Evolutionary conservation across 75 land plant genomes (phyloP).

Genomic region (Picea glauca): DNA sequence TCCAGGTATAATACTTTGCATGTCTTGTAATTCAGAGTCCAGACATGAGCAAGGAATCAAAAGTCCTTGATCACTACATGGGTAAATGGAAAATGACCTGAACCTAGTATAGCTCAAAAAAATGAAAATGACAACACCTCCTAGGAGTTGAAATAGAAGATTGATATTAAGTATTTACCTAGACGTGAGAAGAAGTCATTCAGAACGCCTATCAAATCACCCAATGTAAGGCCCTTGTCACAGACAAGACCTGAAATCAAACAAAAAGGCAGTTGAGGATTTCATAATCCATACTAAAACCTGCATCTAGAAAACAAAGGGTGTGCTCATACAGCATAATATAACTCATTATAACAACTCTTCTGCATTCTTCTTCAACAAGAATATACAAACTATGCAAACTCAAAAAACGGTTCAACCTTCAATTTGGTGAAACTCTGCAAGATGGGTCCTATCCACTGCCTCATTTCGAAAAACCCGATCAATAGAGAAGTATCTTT

Average conservation of each 20-base stretch:
- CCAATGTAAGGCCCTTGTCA: slow-evolving; percentile 91
- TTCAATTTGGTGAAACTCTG: slow-evolving; percentile 99
- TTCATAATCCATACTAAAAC: background rate
- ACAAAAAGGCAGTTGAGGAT: background rate
- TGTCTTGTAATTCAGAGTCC: slow-evolving; percentile 1
- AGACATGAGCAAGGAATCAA: slow-evolving; percentile 3
- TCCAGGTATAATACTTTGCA: background rate
- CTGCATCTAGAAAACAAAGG: background rate
- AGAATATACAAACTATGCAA: background rate
- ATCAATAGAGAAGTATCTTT: slow-evolving; percentile 89
- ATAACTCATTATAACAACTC: background rate
- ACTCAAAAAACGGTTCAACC: slow-evolving; percentile 31
- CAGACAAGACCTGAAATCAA: slow-evolving; percentile 71
- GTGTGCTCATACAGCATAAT: background rate
- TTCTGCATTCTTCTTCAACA: background rate
- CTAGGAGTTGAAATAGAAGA: background rate
- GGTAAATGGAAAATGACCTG: too few species aligned
- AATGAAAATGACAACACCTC: background rate
- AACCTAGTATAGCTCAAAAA: background rate
- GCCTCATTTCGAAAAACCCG: slow-evolving; percentile 99
- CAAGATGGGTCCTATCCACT: slow-evolving; percentile 98
- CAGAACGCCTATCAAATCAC: slow-evolving; percentile 85
- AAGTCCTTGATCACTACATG: background rate
- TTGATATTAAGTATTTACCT: slow-evolving; percentile 32
- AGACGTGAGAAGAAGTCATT: slow-evolving; percentile 89